Percentiles rank a stretch among this genome's conserved stretches.
These are phyloP conservation scores for Craterostigma plantagineum DNA, from an alignment of 257 asterid genomes.

Conservation along the genomic window DNA sequence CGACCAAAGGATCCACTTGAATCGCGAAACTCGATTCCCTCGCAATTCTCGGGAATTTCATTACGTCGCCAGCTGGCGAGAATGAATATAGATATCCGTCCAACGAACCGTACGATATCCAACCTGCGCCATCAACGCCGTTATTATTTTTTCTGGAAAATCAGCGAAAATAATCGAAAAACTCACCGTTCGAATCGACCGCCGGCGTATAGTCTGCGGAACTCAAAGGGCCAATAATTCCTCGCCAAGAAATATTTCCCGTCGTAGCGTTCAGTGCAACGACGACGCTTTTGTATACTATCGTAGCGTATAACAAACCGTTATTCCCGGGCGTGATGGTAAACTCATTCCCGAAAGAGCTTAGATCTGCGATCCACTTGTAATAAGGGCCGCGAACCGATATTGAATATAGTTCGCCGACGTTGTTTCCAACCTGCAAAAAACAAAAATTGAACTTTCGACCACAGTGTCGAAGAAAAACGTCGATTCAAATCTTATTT, in stretches of 20 bases:
- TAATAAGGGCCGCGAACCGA: slow-evolving; percentile 63
- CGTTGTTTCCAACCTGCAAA: slow-evolving; percentile 50
- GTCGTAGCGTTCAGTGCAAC: slow-evolving; percentile 58
- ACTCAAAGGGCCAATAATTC: slow-evolving; percentile 51
- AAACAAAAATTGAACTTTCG: not conserved
- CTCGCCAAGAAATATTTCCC: slow-evolving; percentile 62
- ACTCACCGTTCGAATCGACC: slow-evolving; percentile 64
- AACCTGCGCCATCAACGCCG: slow-evolving; percentile 36
- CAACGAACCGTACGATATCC: slow-evolving; percentile 86
- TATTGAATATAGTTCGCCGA: slow-evolving; percentile 73
- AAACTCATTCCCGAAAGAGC: slow-evolving; percentile 34
- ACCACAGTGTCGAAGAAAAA: not conserved
- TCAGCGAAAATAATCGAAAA: not conserved
- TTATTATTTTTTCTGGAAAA: not conserved
- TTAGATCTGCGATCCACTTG: slow-evolving; percentile 75
- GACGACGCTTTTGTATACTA: slow-evolving; percentile 25
- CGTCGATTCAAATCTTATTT: too few relatives aligned
- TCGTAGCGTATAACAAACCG: slow-evolving; percentile 45
- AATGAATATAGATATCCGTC: slow-evolving; percentile 81
- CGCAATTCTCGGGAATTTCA: slow-evolving; percentile 33
- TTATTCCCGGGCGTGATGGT: slow-evolving; percentile 58
- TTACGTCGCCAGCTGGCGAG: slow-evolving; percentile 50
- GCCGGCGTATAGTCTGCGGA: slow-evolving; percentile 53
- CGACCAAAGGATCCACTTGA: slow-evolving; percentile 60
- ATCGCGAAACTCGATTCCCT: slow-evolving; percentile 27